Evolutionary conservation across 768 basidiomycete species (phyloP).

Genomic region (Amanita pallidorosea): DNA sequence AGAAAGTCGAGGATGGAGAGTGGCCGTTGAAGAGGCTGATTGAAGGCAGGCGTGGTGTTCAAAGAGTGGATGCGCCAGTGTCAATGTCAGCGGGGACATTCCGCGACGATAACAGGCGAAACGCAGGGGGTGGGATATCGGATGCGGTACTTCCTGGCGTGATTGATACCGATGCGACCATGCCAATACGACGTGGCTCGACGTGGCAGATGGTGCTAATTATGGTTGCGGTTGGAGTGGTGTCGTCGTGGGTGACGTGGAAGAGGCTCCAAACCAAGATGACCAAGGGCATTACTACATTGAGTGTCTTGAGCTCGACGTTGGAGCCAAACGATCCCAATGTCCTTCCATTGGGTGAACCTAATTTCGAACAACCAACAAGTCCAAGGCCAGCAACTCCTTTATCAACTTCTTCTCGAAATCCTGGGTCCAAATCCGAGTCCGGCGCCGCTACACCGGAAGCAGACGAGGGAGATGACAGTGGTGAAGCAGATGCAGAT

Average conservation of each 20-base stretch:
- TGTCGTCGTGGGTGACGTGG: constrained; percentile 11
- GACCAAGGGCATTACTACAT: constrained; percentile 3
- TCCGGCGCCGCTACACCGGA: background rate
- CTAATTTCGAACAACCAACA: background rate
- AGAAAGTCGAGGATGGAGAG: constrained; percentile 3
- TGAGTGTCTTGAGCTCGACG: background rate
- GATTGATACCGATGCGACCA: background rate
- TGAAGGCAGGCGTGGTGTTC: background rate
- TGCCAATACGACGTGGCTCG: background rate
- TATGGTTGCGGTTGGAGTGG: constrained; percentile 7
- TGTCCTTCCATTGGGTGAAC: background rate
- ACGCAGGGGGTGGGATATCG: constrained; percentile 3
- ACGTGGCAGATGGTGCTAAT: constrained; percentile 8
- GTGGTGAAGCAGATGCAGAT: constrained; percentile 22
- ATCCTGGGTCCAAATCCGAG: background rate
- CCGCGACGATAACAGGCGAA: background rate
- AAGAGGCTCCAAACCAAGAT: constrained; percentile 3
- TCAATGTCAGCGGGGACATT: background rate
- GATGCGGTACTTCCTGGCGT: constrained; percentile 7
- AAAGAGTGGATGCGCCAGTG: background rate
- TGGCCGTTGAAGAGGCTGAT: constrained; percentile 10
- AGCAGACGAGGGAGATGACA: constrained; percentile 42
- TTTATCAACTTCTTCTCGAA: background rate
- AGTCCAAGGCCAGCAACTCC: background rate
- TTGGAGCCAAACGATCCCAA: background rate